Percentiles rank a stretch among this genome's conserved stretches.
Evolutionary conservation across 108 stramenopile species (phyloP).

Genomic region (Pseudonitzschia pungens): DNA sequence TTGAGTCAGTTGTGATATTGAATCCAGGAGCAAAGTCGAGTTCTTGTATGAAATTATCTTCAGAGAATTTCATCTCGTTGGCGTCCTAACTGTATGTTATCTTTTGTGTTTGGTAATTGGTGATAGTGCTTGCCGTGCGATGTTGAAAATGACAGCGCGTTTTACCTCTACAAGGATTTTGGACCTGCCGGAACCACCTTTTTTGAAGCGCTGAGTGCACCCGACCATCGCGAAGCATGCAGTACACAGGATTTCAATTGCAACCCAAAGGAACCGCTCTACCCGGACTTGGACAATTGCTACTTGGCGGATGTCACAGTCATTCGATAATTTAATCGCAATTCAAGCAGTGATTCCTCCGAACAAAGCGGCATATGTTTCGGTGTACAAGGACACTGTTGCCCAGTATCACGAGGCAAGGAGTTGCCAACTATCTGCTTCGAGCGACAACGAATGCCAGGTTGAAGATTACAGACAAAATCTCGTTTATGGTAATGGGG

Average conservation of each 20-base stretch:
- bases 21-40: no score
- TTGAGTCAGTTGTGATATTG: no score
- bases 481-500: background rate
- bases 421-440: background rate
- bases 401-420: background rate
- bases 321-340: constrained; percentile 8
- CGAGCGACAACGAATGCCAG: background rate
- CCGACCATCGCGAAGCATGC: background rate
- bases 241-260: background rate
- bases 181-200: constrained; percentile 1
- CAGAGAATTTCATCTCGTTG: background rate
- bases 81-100: background rate
- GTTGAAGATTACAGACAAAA: constrained; percentile 6
- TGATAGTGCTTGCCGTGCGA: background rate
- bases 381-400: constrained; percentile 5
- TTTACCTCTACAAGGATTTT: constrained; percentile 17
- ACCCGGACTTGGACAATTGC: constrained; percentile 10
- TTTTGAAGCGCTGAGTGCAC: constrained; percentile 17
- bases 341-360: constrained; percentile 15
- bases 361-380: background rate
- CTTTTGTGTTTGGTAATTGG: background rate
- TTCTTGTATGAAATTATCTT: background rate
- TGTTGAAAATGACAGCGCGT: constrained; percentile 1
- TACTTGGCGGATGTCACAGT: constrained; percentile 8
- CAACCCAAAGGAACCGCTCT: background rate